These are phyloP conservation scores for Rhizophagus sp. DNA, from an alignment of 192 early-diverging fungal genomes.

Conservation along the genomic window DNA sequence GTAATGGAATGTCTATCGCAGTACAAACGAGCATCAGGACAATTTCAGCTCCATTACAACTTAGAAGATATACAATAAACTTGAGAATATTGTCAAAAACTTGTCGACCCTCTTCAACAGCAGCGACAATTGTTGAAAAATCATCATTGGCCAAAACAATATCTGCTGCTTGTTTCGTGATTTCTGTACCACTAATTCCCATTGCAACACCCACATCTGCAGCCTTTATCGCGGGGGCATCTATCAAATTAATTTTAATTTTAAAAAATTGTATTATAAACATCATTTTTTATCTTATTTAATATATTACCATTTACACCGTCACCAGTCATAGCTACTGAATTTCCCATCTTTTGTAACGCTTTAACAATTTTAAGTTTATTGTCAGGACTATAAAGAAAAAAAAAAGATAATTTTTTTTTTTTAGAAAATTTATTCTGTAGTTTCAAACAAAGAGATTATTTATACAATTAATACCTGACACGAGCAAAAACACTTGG, in stretches of 20 bases:
- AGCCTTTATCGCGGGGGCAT: slow-evolving; percentile 94
- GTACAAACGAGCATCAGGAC: slow-evolving; percentile 83
- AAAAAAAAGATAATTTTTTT: not conserved
- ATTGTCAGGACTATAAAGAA: slow-evolving; percentile 76
- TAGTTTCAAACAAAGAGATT: not conserved
- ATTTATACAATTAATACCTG: slow-evolving; percentile 34
- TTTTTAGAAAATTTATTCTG: not conserved
- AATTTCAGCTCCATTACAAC: slow-evolving; percentile 95
- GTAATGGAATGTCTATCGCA: slow-evolving; percentile 73
- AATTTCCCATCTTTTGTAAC: slow-evolving; percentile 73
- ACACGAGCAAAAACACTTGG: slow-evolving; percentile 97
- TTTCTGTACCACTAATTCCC: slow-evolving; percentile 95
- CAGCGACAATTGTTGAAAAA: slow-evolving; percentile 94
- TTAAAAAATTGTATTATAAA: not conserved
- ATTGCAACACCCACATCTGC: slow-evolving; percentile 97
- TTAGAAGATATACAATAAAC: slow-evolving; percentile 93
- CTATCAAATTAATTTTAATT: slow-evolving; percentile 35
- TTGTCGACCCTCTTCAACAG: slow-evolving; percentile 88
- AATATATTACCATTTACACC: slow-evolving; percentile 73
- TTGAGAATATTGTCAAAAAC: slow-evolving; percentile 99
- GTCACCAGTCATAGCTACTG: slow-evolving; percentile 95
- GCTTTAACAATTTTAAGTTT: slow-evolving; percentile 95
- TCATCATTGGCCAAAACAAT: slow-evolving; percentile 95
- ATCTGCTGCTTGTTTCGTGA: slow-evolving; percentile 98
- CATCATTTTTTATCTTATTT: not conserved